phyloP scores from a whole-genome alignment of 2,329 filamentous ascomycete genomes.

The Fusarium globosum region DNA sequence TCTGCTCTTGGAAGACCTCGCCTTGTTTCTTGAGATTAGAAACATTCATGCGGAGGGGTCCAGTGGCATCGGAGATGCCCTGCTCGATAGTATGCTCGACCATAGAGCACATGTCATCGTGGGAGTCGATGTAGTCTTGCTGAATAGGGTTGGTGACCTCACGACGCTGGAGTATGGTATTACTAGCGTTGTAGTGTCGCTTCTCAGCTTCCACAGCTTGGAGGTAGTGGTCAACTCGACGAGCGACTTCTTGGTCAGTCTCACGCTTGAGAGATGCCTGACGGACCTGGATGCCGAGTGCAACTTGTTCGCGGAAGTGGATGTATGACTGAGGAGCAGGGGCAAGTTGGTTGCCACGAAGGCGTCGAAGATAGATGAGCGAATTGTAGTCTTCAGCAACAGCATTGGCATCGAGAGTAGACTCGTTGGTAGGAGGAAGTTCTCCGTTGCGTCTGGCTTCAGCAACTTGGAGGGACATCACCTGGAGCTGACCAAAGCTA shows the following conservation, averaged over 20 bases:
- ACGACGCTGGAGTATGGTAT: not conserved
- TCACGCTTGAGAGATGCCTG: slow-evolving; percentile 41
- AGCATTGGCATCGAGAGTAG: slow-evolving; percentile 41
- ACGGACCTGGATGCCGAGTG: slow-evolving; percentile 51
- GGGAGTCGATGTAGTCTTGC: slow-evolving; percentile 10
- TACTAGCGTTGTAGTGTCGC: slow-evolving; percentile 29
- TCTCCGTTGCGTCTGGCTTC: slow-evolving; percentile 48
- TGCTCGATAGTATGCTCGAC: slow-evolving; percentile 49
- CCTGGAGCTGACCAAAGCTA: slow-evolving; percentile 34
- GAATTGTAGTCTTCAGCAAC: slow-evolving; percentile 48
- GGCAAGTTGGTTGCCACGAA: slow-evolving; percentile 29
- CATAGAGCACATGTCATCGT: slow-evolving; percentile 45
- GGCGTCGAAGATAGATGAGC: slow-evolving; percentile 46
- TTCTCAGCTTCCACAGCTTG: slow-evolving; percentile 42
- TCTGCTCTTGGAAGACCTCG: slow-evolving; percentile 22
- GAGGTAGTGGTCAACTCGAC: slow-evolving; percentile 43
- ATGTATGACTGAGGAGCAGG: slow-evolving; percentile 40
- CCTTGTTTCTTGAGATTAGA: slow-evolving; percentile 41
- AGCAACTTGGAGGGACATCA: slow-evolving; percentile 47
- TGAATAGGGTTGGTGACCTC: not conserved
- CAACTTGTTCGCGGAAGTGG: slow-evolving; percentile 47
- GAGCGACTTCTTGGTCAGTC: slow-evolving; percentile 37
- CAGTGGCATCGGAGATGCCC: slow-evolving; percentile 48
- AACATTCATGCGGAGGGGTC: slow-evolving; percentile 46
- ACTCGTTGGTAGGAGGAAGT: slow-evolving; percentile 48